phyloP scores from a whole-genome alignment of 345 rosid species.

The Nephelium lappaceum region DNA sequence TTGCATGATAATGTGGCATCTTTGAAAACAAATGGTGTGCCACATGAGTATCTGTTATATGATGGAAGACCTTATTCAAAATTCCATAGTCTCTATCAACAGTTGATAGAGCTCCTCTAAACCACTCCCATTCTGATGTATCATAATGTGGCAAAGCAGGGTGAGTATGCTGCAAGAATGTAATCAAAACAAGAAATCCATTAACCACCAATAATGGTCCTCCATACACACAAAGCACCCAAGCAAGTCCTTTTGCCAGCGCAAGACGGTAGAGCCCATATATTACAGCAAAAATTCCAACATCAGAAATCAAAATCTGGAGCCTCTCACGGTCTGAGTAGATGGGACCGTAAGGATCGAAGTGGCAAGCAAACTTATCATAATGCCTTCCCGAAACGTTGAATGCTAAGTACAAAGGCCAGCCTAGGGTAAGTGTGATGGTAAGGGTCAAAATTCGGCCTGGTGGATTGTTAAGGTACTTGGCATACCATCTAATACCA shows the following conservation, averaged over 20 bases:
- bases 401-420: slow-evolving; percentile 86
- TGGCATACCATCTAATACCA: slow-evolving; percentile 49
- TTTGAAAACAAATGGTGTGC: slow-evolving; percentile 87
- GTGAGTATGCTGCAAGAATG: slow-evolving; percentile 90
- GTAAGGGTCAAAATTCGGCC: slow-evolving; percentile 57
- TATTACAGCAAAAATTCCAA: slow-evolving; percentile 56
- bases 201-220: slow-evolving; percentile 74
- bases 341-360: slow-evolving; percentile 75
- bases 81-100: slow-evolving; percentile 88
- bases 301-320: slow-evolving; percentile 72
- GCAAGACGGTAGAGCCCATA: slow-evolving; percentile 61
- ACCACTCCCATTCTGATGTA: slow-evolving; percentile 90
- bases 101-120: slow-evolving; percentile 81
- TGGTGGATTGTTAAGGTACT: slow-evolving; percentile 72
- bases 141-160: slow-evolving; percentile 82
- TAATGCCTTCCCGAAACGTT: slow-evolving; percentile 83
- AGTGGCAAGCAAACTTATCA: slow-evolving; percentile 75
- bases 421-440: slow-evolving; percentile 66
- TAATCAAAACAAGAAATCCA: slow-evolving; percentile 66
- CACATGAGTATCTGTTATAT: slow-evolving; percentile 88
- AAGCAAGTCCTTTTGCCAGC: slow-evolving; percentile 57
- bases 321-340: slow-evolving; percentile 72
- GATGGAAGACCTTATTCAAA: slow-evolving; percentile 81
- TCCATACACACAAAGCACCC: slow-evolving; percentile 65
- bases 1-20: slow-evolving; percentile 88